Evolutionary conservation across 192 early-diverging fungal species (phyloP).

Genomic region (Coemansia sp.): DNA sequence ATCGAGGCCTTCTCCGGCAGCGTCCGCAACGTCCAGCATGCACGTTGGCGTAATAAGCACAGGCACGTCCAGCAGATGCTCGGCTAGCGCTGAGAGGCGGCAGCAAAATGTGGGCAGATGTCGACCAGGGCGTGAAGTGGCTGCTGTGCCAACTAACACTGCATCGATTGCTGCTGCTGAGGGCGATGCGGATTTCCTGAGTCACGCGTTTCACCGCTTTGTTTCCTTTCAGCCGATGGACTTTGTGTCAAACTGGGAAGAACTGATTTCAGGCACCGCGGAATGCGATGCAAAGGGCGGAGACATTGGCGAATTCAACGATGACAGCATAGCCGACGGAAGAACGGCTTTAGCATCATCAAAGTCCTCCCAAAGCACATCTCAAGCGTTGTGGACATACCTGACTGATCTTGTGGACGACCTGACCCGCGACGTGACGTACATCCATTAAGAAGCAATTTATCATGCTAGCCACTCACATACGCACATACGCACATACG

Average conservation of each 20-base stretch:
- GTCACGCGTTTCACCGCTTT: constrained; percentile 34
- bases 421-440: constrained; percentile 21
- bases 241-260: constrained; percentile 16
- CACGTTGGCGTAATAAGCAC: too few relatives aligned
- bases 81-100: not conserved
- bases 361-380: too few relatives aligned
- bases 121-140: not conserved
- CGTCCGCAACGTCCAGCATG: too few relatives aligned
- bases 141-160: not conserved
- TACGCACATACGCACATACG: too few relatives aligned
- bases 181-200: constrained; percentile 31
- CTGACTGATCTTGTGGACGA: constrained; percentile 24
- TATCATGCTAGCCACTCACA: too few relatives aligned
- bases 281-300: not conserved
- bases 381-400: constrained; percentile 34
- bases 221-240: constrained; percentile 42
- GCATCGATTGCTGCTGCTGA: not conserved
- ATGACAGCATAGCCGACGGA: too few relatives aligned
- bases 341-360: too few relatives aligned
- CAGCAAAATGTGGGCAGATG: not conserved
- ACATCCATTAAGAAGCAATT: too few relatives aligned
- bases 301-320: not conserved
- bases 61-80: too few relatives aligned
- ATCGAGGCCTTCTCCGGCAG: not conserved
- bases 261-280: too few relatives aligned